Evolutionary conservation across 345 rosid species (phyloP).

Genomic region (Boechera stricta): DNA sequence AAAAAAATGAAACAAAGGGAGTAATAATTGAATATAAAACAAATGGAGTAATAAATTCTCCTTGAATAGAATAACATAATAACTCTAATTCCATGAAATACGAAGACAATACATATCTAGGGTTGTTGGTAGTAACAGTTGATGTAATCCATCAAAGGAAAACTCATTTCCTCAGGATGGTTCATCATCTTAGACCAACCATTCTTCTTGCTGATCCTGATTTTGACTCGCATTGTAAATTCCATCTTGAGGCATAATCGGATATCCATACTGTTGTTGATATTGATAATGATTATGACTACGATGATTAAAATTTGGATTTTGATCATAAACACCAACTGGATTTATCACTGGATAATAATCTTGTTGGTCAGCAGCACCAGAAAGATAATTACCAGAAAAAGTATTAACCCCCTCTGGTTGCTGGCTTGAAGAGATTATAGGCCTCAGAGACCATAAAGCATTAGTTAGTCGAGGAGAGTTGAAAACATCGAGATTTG

Average conservation of each 20-base stretch:
- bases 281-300: neutral
- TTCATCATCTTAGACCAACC: neutral
- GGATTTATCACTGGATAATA: conserved; percentile 13
- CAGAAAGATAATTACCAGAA: neutral
- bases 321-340: neutral
- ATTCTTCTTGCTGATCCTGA: neutral
- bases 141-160: conserved; percentile 4
- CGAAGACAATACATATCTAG: conserved; percentile 17
- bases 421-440: neutral
- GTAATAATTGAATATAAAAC: too few species aligned
- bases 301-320: neutral
- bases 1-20: neutral
- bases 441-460: neutral
- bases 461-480: neutral
- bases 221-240: neutral
- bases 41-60: neutral
- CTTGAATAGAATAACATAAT: neutral
- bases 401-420: neutral
- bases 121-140: conserved; percentile 10
- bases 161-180: neutral
- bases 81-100: neutral
- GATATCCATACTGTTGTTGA: neutral
- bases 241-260: neutral
- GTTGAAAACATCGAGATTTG: conserved; percentile 20
- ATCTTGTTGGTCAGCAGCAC: conserved; percentile 12